Percentiles rank a stretch among this genome's conserved stretches.
Conservation (phyloP, 2,329 filamentous ascomycete genomes). For the Talaromyces amestolkiae region DNA sequence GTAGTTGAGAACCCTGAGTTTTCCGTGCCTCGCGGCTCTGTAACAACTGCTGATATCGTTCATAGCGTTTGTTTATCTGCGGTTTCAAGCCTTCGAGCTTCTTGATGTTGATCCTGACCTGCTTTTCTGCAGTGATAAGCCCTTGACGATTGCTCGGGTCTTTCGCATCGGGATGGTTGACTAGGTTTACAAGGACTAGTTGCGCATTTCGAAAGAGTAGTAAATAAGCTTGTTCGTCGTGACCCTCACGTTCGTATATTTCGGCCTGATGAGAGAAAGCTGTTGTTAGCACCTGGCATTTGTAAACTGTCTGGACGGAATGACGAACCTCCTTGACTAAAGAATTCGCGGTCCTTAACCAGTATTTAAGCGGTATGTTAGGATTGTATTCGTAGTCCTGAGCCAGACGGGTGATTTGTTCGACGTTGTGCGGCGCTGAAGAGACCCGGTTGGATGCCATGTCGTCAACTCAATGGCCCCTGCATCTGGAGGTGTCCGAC, state of each 20-base stretch:
- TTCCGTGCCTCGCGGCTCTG: slow-evolving; percentile 46
- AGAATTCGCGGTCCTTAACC: slow-evolving; percentile 76
- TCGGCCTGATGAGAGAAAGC: slow-evolving; percentile 59
- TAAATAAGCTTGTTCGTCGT: slow-evolving; percentile 84
- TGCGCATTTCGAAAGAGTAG: slow-evolving; percentile 86
- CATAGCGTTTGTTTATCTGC: slow-evolving; percentile 67
- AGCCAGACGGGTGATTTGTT: slow-evolving; percentile 73
- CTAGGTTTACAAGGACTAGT: slow-evolving; percentile 74
- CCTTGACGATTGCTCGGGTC: slow-evolving; percentile 58
- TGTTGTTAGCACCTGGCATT: neutral
- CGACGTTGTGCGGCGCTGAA: slow-evolving; percentile 64
- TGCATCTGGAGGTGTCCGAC: neutral
- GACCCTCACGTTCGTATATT: slow-evolving; percentile 81
- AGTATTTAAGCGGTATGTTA: slow-evolving; percentile 72
- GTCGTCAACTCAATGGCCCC: slow-evolving; percentile 5
- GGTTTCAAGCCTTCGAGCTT: slow-evolving; percentile 78
- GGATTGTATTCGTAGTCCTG: slow-evolving; percentile 78
- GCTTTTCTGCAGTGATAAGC: slow-evolving; percentile 57
- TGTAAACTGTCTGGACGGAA: neutral
- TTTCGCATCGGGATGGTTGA: slow-evolving; percentile 71
- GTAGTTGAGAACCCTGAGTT: slow-evolving; percentile 24
- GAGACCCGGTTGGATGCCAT: slow-evolving; percentile 31
- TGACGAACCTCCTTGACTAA: slow-evolving; percentile 73
- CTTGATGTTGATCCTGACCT: slow-evolving; percentile 63
- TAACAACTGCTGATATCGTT: slow-evolving; percentile 61